Evolutionary conservation across 495 filamentous ascomycete genomes (phyloP), one percentile per base, ranked within the genome.

Genomic region (Margaritispora aquatica): DNA sequence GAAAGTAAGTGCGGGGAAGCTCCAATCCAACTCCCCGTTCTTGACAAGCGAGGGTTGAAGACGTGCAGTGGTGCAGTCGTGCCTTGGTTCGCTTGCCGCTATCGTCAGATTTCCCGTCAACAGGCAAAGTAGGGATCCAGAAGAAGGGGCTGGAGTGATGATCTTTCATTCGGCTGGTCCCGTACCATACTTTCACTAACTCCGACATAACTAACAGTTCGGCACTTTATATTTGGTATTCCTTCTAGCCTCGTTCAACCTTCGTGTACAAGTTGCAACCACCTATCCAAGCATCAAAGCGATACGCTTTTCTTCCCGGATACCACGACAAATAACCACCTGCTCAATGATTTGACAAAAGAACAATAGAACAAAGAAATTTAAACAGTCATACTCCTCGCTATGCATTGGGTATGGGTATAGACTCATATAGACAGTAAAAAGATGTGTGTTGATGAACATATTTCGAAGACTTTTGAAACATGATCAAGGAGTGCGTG

Each of bases 401-500:
- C 65, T 67, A 67, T 67, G 65, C 65, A 62, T 20, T 59, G 54
- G 59, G 59, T 55, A 62, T 58, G 62, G 51, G 11, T 38, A 11
- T n/a, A 17, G 38, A 44, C 38, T 10, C 10, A 44, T 36, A 38
- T 54, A 10, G 31, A 54, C 34, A 46, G 55, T 8, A 13, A 20
- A 49, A 50, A 27, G 9, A 36, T 26, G 23, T 24, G 13, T 19
- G n/a, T 38, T 23, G 21, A 31, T 4, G n/a, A n/a, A n/a, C n/a
- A n/a, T n/a, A n/a, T n/a, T n/a, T n/a, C n/a, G n/a, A n/a, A n/a
- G n/a, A n/a, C n/a, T n/a, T n/a, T n/a, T n/a, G n/a, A n/a, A n/a
- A n/a, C n/a, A n/a, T n/a, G n/a, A n/a, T 76, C 60, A 83, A 20
- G 79, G 78, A 11, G 79, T 82, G 54, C 71, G 70, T 3, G 90